Base-by-base conservation (phyloP, 768 basidiomycete species). In the Russula sp. region DNA sequence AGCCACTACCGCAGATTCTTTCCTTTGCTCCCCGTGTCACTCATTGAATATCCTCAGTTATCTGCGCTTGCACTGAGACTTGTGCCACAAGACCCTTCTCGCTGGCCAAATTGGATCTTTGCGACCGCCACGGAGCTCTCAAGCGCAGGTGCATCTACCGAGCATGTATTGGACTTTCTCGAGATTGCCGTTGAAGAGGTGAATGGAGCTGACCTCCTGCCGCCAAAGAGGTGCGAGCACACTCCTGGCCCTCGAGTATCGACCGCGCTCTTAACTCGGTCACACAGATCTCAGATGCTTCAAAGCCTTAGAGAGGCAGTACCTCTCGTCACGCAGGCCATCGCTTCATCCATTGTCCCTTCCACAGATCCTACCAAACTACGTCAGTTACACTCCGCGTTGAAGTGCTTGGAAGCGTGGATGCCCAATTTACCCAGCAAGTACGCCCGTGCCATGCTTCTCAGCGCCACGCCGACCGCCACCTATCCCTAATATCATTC, bases 121-220 rank as follows among this genome's bases (percentile, higher is more conserved):
- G 78, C 79, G 1, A 84, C 83, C 39, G 77, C 90, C 5, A 78
- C 82, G 1, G 75, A 78, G 2, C 81, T 95, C 63, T 86, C 85
- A 0, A 75, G 71, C 13, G 76, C 78, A 7, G 85, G 87, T 13
- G 82, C 83, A 1, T 72, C 83, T 1, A 74, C 80, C 0, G 86
- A 87, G 63, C 71, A 79, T 54, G 73, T 88, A 14, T 81, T 90
- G 45, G 88, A 91, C 64, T 90, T 90, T 70, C 76, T 94, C 42
- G 80, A 85, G 16, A 93, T 95, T 46, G 88, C 84, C 0, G 90
- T 90, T 2, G 91, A 95, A 68, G 93, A 97, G 69, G 78, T 91
- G 7, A 78, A 79, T 22, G 79, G 81, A 29, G 88, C 90, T 10
- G 91, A 93, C 72, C 74, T 96, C 56, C 70, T 91, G 39, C 84